phyloP scores from a whole-genome alignment of 768 basidiomycete genomes.

The Psilocybe tampanensis region DNA sequence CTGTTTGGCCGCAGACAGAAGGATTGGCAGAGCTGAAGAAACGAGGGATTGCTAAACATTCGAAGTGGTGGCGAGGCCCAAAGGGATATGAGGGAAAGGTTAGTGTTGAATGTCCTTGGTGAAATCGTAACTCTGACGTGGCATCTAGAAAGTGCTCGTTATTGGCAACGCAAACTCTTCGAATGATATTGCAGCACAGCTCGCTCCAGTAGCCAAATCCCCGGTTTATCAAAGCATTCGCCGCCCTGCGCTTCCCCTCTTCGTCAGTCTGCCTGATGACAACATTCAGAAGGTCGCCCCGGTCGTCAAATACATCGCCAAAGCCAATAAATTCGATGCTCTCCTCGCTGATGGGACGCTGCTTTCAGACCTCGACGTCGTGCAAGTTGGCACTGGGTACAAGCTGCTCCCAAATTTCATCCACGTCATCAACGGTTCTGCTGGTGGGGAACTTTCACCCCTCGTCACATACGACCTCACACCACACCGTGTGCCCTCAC shows the following conservation, averaged over 20 bases:
- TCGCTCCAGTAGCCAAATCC: conserved; percentile 35
- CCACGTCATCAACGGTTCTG: conserved; percentile 27
- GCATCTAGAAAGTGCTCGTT: conserved; percentile 42
- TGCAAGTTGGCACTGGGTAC: conserved; percentile 52
- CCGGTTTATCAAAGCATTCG: conserved; percentile 53
- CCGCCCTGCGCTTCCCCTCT: conserved; percentile 37
- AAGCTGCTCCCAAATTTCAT: conserved; percentile 43
- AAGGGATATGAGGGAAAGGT: conserved; percentile 39
- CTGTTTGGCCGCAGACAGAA: conserved; percentile 43
- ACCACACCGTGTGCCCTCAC: conserved; percentile 42
- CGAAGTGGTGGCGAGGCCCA: conserved; percentile 44
- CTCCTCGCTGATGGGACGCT: conserved; percentile 38
- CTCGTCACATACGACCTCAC: conserved; percentile 28
- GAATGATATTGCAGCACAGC: conserved; percentile 54
- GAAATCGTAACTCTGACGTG: background rate
- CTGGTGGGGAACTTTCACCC: conserved; percentile 20
- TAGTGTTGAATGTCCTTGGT: background rate
- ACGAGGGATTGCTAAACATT: conserved; percentile 41
- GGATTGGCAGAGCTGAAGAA: conserved; percentile 40
- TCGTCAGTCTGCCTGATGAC: conserved; percentile 42
- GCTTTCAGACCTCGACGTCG: conserved; percentile 41
- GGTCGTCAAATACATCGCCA: conserved; percentile 33
- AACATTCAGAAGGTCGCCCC: conserved; percentile 46
- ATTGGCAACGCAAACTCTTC: conserved; percentile 55
- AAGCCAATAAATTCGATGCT: conserved; percentile 30